Evolutionary conservation across 2,329 filamentous ascomycete genomes (phyloP), one percentile per base, ranked within the genome.

Genomic region (Sodiomyces alkalinus): DNA sequence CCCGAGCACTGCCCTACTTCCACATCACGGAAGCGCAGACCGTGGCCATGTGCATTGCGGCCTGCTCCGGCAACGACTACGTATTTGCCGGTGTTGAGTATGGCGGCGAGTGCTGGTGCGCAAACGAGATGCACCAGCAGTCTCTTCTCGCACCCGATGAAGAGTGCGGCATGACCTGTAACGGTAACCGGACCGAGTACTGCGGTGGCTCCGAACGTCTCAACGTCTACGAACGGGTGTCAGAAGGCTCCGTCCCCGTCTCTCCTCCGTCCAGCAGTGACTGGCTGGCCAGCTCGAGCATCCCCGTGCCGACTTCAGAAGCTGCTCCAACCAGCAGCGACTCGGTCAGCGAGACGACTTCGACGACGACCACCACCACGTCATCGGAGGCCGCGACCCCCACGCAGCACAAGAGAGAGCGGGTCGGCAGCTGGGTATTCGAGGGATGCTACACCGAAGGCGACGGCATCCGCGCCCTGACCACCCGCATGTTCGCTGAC

Each of bases 101-200:
- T n/a, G 52, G 52, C 2, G 49, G 51, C 22, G 53, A 56, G 45
- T 56, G 53, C 11, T 56, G 49, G 38, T 56, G 53, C 6, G 53
- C 47, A 2, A 48, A 52, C 30, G 12, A 17, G 0, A 42, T 55
- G 4, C 19, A 25, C 0, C 30, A 31, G 9, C 51, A 47, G 1
- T 39, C 53, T 1, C 31, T 47, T 2, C 32, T 43, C 8, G 48
- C 52, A 1, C 32, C 46, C 0, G 40, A 41, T 3, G 27, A 38
- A 0, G 49, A 55, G 1, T 56, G 53, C 19, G 38, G 32, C 7
- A 53, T 56, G 45, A 23, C 42, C 8, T 56, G 53, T 31, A 47
- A 47, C 6, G 50, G 43, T 3, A 55, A 56, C 23, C 32, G 38
- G 3, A 52, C 47, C 7, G 52, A 56, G 29, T 46, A 41, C 22